Percentiles rank a stretch among this genome's conserved stretches.
phyloP scores from a whole-genome alignment of 1,139 yeast genomes.

The Hanseniaspora sp. region DNA sequence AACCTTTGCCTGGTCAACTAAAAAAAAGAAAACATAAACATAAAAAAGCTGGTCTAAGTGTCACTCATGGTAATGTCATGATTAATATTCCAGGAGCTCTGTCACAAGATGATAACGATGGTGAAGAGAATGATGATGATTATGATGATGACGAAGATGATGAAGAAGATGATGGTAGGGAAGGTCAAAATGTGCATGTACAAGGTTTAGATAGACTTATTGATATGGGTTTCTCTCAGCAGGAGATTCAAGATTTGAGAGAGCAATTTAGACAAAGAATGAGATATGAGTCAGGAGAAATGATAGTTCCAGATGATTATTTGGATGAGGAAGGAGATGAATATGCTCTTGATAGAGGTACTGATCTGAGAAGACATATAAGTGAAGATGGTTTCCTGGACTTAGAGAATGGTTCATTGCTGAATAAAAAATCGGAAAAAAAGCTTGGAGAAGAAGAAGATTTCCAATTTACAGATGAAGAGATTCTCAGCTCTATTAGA shows the following conservation, averaged over 20 bases:
- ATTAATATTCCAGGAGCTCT: constrained; percentile 35
- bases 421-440: not conserved
- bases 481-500: constrained; percentile 3
- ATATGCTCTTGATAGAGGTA: constrained; percentile 18
- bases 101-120: constrained; percentile 32
- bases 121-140: constrained; percentile 32
- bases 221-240: constrained; percentile 70
- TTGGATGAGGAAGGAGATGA: constrained; percentile 18
- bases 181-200: constrained; percentile 43
- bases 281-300: constrained; percentile 27
- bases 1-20: not conserved
- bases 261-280: constrained; percentile 59
- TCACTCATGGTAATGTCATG: constrained; percentile 50
- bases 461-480: constrained; percentile 14
- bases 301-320: constrained; percentile 21
- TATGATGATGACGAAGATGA: constrained; percentile 8
- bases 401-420: constrained; percentile 7
- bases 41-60: constrained; percentile 17
- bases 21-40: constrained; percentile 18
- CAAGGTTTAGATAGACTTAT: constrained; percentile 77
- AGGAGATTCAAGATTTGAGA: constrained; percentile 61
- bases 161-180: constrained; percentile 10
- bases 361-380: constrained; percentile 30
- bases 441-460: constrained; percentile 4
- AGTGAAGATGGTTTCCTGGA: constrained; percentile 17